Evolutionary conservation across 2,329 filamentous ascomycete genomes (phyloP).

Genomic region (Verticillium isaacii): DNA sequence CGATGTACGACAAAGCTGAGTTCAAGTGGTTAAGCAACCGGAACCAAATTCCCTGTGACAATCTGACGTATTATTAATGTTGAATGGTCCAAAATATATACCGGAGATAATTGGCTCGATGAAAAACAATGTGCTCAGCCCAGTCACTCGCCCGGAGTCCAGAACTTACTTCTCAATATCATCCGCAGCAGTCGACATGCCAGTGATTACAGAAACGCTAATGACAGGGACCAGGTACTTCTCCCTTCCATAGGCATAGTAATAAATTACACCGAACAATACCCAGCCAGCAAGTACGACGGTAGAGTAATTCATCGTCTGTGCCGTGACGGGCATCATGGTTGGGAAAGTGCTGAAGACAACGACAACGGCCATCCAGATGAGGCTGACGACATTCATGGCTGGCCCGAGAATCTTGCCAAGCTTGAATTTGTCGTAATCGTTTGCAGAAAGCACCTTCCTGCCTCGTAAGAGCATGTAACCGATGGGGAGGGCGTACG

Average conservation of each 20-base stretch:
- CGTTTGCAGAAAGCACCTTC: conserved; percentile 7
- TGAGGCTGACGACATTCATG: conserved; percentile 33
- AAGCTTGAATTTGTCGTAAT: conserved; percentile 22
- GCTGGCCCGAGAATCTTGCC: conserved; percentile 24
- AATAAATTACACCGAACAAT: conserved; percentile 27
- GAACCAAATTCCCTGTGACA: too few species aligned
- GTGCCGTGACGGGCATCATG: conserved; percentile 29
- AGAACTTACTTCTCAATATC: background rate
- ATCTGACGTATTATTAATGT: too few species aligned
- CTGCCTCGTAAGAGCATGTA: conserved; percentile 32
- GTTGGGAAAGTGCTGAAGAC: conserved; percentile 41
- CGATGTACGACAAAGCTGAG: too few species aligned
- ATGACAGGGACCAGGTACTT: conserved; percentile 21
- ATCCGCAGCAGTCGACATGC: conserved; percentile 4
- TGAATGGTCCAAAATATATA: too few species aligned
- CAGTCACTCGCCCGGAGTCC: background rate
- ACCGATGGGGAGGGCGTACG: conserved; percentile 33
- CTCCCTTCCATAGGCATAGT: conserved; percentile 14
- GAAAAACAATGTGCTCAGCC: too few species aligned
- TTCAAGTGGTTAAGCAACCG: too few species aligned
- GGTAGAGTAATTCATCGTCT: conserved; percentile 42
- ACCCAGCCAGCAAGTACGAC: conserved; percentile 37
- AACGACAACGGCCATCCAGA: conserved; percentile 38
- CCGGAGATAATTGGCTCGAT: too few species aligned
- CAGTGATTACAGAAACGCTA: conserved; percentile 4